Conservation (phyloP, 2,329 filamentous ascomycete genomes). For the Trichoderma sp. region DNA sequence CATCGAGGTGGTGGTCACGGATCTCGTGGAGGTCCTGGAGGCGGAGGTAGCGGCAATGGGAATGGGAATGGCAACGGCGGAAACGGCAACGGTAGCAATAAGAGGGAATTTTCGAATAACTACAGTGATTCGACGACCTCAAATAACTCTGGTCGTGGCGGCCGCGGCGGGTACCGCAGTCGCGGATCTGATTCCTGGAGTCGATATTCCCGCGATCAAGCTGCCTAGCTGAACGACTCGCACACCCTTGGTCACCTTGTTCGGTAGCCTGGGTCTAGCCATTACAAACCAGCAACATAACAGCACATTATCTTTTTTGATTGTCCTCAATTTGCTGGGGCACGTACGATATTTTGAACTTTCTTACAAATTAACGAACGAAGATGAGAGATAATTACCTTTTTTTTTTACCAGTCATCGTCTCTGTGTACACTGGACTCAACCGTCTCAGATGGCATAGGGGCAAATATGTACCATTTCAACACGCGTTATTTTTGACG, state of each 20-base stretch:
- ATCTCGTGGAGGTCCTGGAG: constrained; percentile 32
- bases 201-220: constrained; percentile 33
- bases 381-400: not conserved
- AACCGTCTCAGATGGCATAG: constrained; percentile 24
- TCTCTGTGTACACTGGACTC: constrained; percentile 22
- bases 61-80: constrained; percentile 31
- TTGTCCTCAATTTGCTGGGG: not conserved
- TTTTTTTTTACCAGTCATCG: not conserved
- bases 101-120: constrained; percentile 39
- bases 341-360: constrained; percentile 10
- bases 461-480: constrained; percentile 32
- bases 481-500: constrained; percentile 22
- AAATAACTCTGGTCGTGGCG: constrained; percentile 35
- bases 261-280: not conserved
- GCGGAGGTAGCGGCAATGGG: constrained; percentile 26
- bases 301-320: not conserved
- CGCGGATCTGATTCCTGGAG: constrained; percentile 47
- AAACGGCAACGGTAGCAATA: constrained; percentile 36
- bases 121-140: constrained; percentile 29
- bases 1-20: constrained; percentile 37
- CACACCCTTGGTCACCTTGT: not conserved
- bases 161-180: constrained; percentile 45
- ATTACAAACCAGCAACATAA: not conserved
- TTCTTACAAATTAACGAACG: not conserved
- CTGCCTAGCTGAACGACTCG: constrained; percentile 11